Base-by-base conservation (phyloP, 768 basidiomycete species). In the Polyporus arcularius region DNA sequence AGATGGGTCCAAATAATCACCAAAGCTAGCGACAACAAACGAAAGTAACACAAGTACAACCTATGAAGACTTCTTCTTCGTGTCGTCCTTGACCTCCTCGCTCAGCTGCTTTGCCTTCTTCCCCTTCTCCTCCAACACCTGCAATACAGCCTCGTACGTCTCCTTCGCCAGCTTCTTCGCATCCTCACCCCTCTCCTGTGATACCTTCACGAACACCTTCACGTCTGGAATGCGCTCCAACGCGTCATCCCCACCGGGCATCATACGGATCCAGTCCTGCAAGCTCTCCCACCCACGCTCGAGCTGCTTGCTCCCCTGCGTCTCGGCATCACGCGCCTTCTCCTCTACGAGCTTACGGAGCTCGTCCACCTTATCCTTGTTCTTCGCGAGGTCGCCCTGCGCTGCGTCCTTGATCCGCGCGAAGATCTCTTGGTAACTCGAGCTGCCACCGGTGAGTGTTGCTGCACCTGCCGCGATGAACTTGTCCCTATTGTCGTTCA, bases 91-190 rank as follows among this genome's bases (percentile, higher is more conserved):
- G 0, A 65, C 58, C 45, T 68, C 65, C 38, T 68, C 65, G 43
- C 49, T 64, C 4, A 73, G 59, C 62, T 70, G 54, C 55, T 69
- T 67, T 5, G 72, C 70, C 62, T 71, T 68, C 55, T 67, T 58
- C 21, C 60, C 66, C 66, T 73, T 74, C 59, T 73, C 70, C 61
- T 72, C 62, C 40, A 73, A 54, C 8, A 74, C 69, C 57, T 70
- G 58, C 58, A 70, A 16, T 30, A 74, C 55, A 12, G 70, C 72
- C 6, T 67, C 62, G 56, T 67, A 72, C n/a, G 73, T 72, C 66
- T 73, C 72, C 60, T 68, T 52, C 30, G 70, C 71, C 4, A 74
- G 55, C 45, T 72, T 65, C 64, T 70, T 69, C 40, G 73, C 71
- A 26, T 74, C 71, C 30, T 71, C 68, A 15, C 71, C 53, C 16